Evolutionary conservation across 225 moss, liverwort and hornwort species (phyloP).

Genomic region (Asterella californica): DNA sequence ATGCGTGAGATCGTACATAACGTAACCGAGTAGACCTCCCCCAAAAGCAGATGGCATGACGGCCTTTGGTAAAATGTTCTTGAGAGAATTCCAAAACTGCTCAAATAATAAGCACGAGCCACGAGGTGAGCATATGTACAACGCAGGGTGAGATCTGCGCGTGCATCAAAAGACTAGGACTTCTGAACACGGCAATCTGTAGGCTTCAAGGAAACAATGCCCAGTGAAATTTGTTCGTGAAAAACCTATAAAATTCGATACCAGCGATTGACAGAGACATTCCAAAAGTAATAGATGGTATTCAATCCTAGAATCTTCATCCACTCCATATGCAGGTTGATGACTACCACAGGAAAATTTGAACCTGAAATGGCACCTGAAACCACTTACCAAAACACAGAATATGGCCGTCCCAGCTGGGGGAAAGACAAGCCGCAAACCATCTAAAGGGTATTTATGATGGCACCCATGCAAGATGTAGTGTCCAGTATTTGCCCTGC

Average conservation of each 20-base stretch:
- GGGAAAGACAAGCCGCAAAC: conserved; percentile 75
- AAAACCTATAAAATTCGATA: not conserved
- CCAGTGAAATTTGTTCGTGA: not conserved
- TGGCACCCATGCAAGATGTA: conserved; percentile 95
- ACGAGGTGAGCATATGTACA: not conserved
- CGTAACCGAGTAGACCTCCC: conserved; percentile 75
- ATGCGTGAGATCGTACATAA: conserved; percentile 74
- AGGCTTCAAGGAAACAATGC: not conserved
- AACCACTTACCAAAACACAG: conserved; percentile 43
- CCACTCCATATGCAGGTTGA: not conserved
- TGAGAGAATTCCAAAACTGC: conserved; percentile 56
- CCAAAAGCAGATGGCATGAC: conserved; percentile 58
- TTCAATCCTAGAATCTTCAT: not conserved
- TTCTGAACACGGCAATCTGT: not conserved
- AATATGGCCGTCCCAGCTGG: conserved; percentile 55
- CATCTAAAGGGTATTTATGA: conserved; percentile 89
- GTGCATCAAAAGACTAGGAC: not conserved
- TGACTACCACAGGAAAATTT: not conserved
- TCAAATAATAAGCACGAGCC: not conserved
- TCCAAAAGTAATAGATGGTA: not conserved
- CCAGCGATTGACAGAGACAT: not conserved
- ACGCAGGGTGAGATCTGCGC: not conserved
- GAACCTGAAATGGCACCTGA: not conserved
- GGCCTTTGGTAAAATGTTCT: conserved; percentile 26
- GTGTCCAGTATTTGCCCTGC: conserved; percentile 72